Base-by-base conservation (phyloP, 768 basidiomycete species). In the Leucogyrophana mollusca region DNA sequence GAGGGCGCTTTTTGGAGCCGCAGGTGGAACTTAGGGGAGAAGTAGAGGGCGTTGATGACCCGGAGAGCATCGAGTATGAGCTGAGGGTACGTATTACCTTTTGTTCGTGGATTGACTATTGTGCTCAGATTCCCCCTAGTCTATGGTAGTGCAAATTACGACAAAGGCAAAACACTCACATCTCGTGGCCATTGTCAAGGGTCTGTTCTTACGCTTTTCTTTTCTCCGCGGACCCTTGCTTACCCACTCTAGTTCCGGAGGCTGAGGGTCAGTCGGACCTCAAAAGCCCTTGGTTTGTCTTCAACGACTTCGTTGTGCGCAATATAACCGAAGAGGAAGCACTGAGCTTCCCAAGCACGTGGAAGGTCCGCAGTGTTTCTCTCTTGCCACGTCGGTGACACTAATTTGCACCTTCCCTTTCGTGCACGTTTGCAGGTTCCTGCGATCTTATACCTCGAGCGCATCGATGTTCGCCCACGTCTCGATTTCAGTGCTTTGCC, bases 261-360 rank as follows among this genome's bases (percentile, higher is more conserved):
- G 79, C 79, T 1, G 83, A 85, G 57, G 64, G 58, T 7, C 58
- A 70, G 9, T 46, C 59, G 1, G 66, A 72, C 43, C 54, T 53
- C 16, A 57, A 54, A 18, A 83, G 80, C 44, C 80, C 82, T 1
- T 99, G 96, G 96, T 87, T 87, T 57, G 65, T 98, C 45, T 98
- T 98, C 81, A 99, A 99, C 59, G 96, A 99, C 59, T 99, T 99
- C 59, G 76, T 84, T 1, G 96, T 99, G 10, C 74, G 75, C 39
- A 89, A 90, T 46, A 81, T 97, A 23, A 72, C 86, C 2, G 89
- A 95, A 65, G 77, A 83, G 25, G 94, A 97, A 56, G 95, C 90
- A 1, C 66, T 98, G 48, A 84, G 85, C 57, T 94, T 96, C 59
- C 82, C 87, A 8, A 83, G 77, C n/a, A 75, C 73, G 37, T 99